Base-by-base conservation (phyloP, 306 rosid genomes). In the Nissolia schottii region DNA sequence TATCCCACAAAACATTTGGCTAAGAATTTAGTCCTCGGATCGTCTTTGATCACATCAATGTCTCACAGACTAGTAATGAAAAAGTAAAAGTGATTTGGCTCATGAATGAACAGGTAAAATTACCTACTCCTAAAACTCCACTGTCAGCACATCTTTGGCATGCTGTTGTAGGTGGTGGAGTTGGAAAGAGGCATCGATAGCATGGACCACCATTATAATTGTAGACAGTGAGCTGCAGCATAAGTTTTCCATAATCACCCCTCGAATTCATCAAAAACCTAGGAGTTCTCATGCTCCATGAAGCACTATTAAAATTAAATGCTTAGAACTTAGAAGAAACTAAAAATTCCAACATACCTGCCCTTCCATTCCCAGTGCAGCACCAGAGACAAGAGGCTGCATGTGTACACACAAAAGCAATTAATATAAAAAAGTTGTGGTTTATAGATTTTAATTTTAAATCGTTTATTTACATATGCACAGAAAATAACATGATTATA, bases 381-480 rank as follows among this genome's bases (percentile, higher is more conserved):
- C 99, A 79, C 99, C 99, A 54, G 97, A 94, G 53, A 94, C 99
- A 64, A 94, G 97, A 80, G 99, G 97, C 99, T 94, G 92, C 87
- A 82, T 28, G 41, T 48, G 40, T 55, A 54, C 56, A 84, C 16
- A 85, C 0, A 6, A 16, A 25, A 65, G 23, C 79, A 74, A 75
- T 80, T 71, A 86, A 27, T 67, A 64, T 24, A 64, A 64, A 8
- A n/a, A 24, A 18, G 18, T 5, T 50, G 31, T 40, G 25, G 6
- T 37, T 16, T 24, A 40, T 55, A 31, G 55, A 12, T 16, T 77
- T 62, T 64, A 41, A n/a, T 27, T 5, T 69, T 31, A 66, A 56
- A 37, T 56, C 46, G 62, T 29, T 53, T 35, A 35, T 7, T 14
- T 5, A 29, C 65, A 70, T 29, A 74, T 31, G 64, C 38, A 51